These are phyloP conservation scores for Novymonas esmeraldas DNA, from an alignment of 208 protist genomes.

Conservation along the genomic window DNA sequence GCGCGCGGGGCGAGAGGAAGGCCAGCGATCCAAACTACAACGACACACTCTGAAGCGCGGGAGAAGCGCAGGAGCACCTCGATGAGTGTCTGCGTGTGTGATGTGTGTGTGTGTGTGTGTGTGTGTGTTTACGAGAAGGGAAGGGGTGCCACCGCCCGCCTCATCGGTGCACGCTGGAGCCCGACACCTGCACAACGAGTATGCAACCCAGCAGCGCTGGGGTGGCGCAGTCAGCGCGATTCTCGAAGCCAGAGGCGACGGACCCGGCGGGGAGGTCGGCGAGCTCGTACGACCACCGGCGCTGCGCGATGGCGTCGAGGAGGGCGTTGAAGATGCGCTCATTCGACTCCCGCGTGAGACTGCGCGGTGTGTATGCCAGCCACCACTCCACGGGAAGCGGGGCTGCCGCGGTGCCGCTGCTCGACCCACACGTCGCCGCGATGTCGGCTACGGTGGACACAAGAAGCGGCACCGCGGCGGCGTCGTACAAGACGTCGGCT, in stretches of 20 bases:
- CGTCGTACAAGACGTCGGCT: slow-evolving; percentile 46
- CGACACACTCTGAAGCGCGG: too few relatives aligned
- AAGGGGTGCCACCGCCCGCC: background rate
- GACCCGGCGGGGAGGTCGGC: slow-evolving; percentile 1
- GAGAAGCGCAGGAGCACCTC: too few relatives aligned
- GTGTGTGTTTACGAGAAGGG: background rate
- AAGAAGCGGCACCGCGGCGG: slow-evolving; percentile 32
- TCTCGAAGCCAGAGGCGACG: slow-evolving; percentile 29
- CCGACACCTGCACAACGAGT: slow-evolving; percentile 13
- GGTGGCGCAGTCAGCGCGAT: background rate
- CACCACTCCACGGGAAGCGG: slow-evolving; percentile 24
- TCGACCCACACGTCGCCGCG: background rate
- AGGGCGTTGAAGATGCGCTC: slow-evolving; percentile 29
- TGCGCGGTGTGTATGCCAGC: slow-evolving; percentile 45
- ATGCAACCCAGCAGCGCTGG: slow-evolving; percentile 32
- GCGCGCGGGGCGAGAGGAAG: too few relatives aligned
- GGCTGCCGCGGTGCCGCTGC: too few relatives aligned
- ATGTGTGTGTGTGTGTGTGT: background rate
- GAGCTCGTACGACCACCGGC: slow-evolving; percentile 13
- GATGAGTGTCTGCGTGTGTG: too few relatives aligned
- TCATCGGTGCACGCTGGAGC: background rate
- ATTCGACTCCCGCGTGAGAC: slow-evolving; percentile 35
- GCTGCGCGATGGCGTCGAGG: slow-evolving; percentile 3
- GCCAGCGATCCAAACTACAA: too few relatives aligned
- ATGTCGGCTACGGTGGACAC: slow-evolving; percentile 26